Percentiles rank a stretch among this genome's conserved stretches.
These are phyloP conservation scores for Gloeopeniophorella convolvens DNA, from an alignment of 768 basidiomycete species.

Conservation along the genomic window DNA sequence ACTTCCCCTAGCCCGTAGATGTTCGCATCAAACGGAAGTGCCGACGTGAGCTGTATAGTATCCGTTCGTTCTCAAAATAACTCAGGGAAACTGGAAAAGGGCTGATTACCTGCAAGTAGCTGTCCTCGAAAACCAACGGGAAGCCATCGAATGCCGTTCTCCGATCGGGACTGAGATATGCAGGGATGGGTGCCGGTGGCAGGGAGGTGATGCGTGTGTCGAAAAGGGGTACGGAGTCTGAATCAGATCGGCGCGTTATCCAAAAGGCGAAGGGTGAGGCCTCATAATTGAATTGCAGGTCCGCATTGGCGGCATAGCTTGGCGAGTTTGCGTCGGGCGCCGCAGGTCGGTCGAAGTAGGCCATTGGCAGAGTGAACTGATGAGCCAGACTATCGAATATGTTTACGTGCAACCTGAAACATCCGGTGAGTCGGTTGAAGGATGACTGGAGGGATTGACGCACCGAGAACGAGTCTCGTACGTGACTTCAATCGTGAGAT, in stretches of 20 bases:
- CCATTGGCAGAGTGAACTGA: constrained; percentile 63
- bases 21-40: constrained; percentile 59
- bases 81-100: background rate
- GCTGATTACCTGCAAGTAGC: constrained; percentile 57
- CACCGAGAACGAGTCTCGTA: constrained; percentile 55
- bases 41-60: constrained; percentile 46
- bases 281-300: constrained; percentile 65
- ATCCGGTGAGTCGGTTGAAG: too few relatives aligned
- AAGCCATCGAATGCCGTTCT: constrained; percentile 55
- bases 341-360: constrained; percentile 37
- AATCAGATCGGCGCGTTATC: constrained; percentile 63
- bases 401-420: constrained; percentile 63
- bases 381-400: constrained; percentile 53
- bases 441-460: constrained; percentile 8
- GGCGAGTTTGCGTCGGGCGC: constrained; percentile 27
- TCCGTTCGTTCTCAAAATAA: background rate
- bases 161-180: constrained; percentile 39
- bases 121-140: constrained; percentile 71
- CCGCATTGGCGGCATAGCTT: constrained; percentile 37
- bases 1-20: constrained; percentile 78
- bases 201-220: constrained; percentile 63
- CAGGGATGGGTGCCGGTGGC: constrained; percentile 51
- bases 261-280: constrained; percentile 68
- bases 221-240: constrained; percentile 51
- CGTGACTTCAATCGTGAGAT: constrained; percentile 59